phyloP scores from a whole-genome alignment of 345 rosid genomes.

The Citrus glauca region DNA sequence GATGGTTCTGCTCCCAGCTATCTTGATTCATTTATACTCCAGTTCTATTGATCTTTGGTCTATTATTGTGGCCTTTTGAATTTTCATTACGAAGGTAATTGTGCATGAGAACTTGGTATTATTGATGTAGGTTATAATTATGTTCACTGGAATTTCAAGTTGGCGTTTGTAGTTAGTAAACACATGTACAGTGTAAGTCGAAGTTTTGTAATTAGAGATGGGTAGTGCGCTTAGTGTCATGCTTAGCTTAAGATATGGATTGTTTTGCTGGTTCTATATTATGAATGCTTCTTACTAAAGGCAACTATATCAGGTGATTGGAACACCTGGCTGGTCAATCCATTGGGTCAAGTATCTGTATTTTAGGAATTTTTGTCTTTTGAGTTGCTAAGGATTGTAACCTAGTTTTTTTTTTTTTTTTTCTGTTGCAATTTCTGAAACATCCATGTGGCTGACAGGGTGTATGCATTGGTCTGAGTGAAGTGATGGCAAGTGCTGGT shows the following conservation, averaged over 20 bases:
- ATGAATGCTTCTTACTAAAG: neutral
- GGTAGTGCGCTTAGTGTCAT: neutral
- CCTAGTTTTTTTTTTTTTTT: neutral
- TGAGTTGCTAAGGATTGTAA: neutral
- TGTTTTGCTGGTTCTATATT: neutral
- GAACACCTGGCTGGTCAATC: neutral
- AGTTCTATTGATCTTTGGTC: neutral
- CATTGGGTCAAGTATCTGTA: neutral
- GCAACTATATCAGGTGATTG: neutral
- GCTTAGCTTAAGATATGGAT: neutral
- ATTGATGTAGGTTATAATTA: neutral
- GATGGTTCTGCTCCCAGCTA: neutral
- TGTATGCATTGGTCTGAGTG: slow-evolving; percentile 96
- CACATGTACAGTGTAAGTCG: neutral
- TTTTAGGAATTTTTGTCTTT: neutral
- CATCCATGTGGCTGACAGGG: slow-evolving; percentile 51
- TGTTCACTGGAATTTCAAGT: neutral
- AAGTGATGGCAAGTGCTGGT: slow-evolving; percentile 99
- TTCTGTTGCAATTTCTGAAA: slow-evolving; percentile 11
- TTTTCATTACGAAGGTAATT: neutral
- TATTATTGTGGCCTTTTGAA: neutral
- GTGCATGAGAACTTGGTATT: neutral
- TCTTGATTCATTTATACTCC: neutral
- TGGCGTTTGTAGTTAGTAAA: neutral
- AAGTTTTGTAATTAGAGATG: slow-evolving; percentile 4